These are phyloP conservation scores for Cydonia oblonga DNA, from an alignment of 331 rosid genomes.

Conservation along the genomic window DNA sequence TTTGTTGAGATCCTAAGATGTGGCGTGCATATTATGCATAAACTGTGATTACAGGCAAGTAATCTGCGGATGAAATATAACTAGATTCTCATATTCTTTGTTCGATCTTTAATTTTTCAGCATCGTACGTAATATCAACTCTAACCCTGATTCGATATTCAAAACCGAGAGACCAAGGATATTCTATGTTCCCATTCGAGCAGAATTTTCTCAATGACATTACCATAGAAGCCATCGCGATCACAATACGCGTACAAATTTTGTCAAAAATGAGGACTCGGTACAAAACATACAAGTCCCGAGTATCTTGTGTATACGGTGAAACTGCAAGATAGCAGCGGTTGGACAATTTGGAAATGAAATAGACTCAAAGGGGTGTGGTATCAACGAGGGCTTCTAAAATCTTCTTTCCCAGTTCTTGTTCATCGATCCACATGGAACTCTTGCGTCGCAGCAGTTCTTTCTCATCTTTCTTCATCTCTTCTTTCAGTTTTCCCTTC, in stretches of 20 bases:
- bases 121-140: too few relatives aligned
- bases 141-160: too few relatives aligned
- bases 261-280: not conserved
- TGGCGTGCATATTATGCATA: too few relatives aligned
- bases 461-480: slow-evolving; percentile 51
- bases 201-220: too few relatives aligned
- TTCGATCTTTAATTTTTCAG: too few relatives aligned
- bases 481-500: slow-evolving; percentile 36
- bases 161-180: too few relatives aligned
- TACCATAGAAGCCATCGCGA: too few relatives aligned
- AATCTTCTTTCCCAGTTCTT: slow-evolving; percentile 37
- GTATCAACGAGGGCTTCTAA: slow-evolving; percentile 19
- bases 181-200: too few relatives aligned
- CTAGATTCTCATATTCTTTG: too few relatives aligned
- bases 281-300: not conserved
- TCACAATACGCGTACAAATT: not conserved
- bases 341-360: not conserved
- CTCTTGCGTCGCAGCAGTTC: slow-evolving; percentile 45
- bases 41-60: too few relatives aligned
- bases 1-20: too few relatives aligned
- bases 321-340: not conserved
- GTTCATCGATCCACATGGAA: slow-evolving; percentile 64
- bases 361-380: slow-evolving; percentile 21
- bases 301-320: not conserved
- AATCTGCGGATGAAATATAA: too few relatives aligned